phyloP scores from a whole-genome alignment of 2,329 filamentous ascomycete species.

The Pestalotiopsis fici region DNA sequence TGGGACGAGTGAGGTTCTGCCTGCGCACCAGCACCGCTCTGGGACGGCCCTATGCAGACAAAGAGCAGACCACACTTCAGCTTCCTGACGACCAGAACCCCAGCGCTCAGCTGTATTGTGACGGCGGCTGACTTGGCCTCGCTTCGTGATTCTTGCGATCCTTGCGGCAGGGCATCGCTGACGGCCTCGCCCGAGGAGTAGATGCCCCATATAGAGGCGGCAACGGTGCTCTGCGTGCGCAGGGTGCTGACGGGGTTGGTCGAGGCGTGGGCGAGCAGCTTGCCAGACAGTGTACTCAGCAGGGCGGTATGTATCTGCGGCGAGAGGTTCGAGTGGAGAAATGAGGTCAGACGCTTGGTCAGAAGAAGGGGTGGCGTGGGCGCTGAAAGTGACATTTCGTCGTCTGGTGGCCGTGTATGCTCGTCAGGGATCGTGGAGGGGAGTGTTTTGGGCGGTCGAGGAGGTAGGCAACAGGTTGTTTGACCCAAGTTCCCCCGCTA shows the following conservation, averaged over 20 bases:
- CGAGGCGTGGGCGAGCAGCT: constrained; percentile 64
- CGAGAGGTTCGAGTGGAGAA: constrained; percentile 60
- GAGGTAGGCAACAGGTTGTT: neutral
- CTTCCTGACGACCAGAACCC: constrained; percentile 59
- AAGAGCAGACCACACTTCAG: constrained; percentile 63
- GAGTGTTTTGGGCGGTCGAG: neutral
- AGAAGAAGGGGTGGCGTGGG: constrained; percentile 62
- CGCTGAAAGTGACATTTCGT: constrained; percentile 25
- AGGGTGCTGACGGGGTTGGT: constrained; percentile 56
- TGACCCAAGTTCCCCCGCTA: neutral
- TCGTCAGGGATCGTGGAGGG: neutral
- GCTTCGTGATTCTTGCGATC: constrained; percentile 9
- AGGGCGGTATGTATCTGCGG: constrained; percentile 60
- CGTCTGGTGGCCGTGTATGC: neutral
- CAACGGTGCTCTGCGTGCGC: constrained; percentile 65
- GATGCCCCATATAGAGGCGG: constrained; percentile 61
- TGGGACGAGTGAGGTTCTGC: constrained; percentile 5
- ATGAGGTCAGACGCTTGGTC: constrained; percentile 64
- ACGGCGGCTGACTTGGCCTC: constrained; percentile 38
- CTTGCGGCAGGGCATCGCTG: constrained; percentile 39
- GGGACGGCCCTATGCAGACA: constrained; percentile 56
- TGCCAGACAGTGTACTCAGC: constrained; percentile 60
- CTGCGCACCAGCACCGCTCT: constrained; percentile 21
- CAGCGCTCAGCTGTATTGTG: constrained; percentile 59
- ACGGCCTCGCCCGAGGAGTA: constrained; percentile 49